A percentile compares a stretch with the other conserved stretches of the same genome.
These are phyloP conservation scores for Astraeus odoratus DNA, from an alignment of 768 basidiomycete genomes.

Conservation along the genomic window DNA sequence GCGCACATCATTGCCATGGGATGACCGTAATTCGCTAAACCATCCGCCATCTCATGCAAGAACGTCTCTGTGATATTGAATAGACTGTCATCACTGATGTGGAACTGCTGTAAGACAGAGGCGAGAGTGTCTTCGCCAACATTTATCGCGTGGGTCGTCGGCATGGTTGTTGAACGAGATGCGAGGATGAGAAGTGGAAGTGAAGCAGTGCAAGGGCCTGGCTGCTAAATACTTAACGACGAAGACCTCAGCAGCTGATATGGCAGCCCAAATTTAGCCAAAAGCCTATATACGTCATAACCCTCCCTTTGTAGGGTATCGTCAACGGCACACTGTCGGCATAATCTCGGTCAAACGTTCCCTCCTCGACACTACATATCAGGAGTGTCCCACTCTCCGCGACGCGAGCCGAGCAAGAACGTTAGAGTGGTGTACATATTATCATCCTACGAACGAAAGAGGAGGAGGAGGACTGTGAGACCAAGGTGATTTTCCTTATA, in stretches of 20 bases:
- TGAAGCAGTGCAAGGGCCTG: background rate
- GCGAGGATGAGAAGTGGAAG: background rate
- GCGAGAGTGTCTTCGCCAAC: conserved; percentile 48
- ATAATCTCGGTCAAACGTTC: no score
- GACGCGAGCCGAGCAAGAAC: no score
- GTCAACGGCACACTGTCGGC: no score
- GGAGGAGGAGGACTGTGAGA: no score
- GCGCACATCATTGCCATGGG: conserved; percentile 90
- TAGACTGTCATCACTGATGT: conserved; percentile 54
- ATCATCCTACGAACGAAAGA: no score
- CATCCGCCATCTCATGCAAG: conserved; percentile 69
- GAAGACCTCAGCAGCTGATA: background rate
- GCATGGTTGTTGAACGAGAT: conserved; percentile 18
- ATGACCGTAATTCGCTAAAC: conserved; percentile 65
- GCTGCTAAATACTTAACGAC: background rate
- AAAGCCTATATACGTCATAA: background rate
- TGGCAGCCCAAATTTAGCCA: background rate
- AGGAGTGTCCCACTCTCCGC: no score
- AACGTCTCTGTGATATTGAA: conserved; percentile 71
- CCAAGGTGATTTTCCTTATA: no score
- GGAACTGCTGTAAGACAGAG: conserved; percentile 67
- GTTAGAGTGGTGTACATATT: no score
- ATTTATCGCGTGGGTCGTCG: conserved; percentile 35
- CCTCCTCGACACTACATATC: no score
- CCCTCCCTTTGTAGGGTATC: no score